Percentiles rank a stretch among this genome's conserved stretches.
Evolutionary conservation across 2,329 filamentous ascomycete genomes (phyloP).

Genomic region (Colletotrichum filicis): DNA sequence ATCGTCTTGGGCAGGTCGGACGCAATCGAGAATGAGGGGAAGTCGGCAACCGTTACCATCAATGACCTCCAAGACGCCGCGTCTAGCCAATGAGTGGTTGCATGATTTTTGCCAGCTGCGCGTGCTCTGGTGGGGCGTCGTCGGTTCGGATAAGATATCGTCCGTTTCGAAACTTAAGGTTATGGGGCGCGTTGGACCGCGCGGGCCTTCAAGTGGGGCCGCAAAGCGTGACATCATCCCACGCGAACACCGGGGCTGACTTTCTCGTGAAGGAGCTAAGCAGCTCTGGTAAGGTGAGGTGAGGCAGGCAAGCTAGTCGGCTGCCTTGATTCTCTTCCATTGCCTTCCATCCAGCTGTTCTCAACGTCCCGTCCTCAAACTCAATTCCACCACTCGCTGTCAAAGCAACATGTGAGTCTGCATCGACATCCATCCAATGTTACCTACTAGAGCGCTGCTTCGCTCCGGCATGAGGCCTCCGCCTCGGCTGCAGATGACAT

Average conservation of each 20-base stretch:
- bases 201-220: constrained; percentile 17
- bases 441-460: constrained; percentile 25
- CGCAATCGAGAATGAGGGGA: constrained; percentile 25
- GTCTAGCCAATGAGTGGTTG: constrained; percentile 31
- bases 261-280: constrained; percentile 7
- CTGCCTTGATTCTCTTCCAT: background rate
- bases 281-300: background rate
- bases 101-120: constrained; percentile 28
- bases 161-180: constrained; percentile 11
- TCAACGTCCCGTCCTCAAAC: background rate
- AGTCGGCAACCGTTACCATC: constrained; percentile 28
- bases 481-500: constrained; percentile 5
- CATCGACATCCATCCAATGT: constrained; percentile 9
- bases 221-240: constrained; percentile 26
- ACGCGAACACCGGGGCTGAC: background rate
- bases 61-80: constrained; percentile 28
- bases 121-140: constrained; percentile 5
- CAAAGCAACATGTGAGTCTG: constrained; percentile 15
- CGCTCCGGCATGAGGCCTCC: constrained; percentile 13
- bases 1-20: background rate
- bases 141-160: constrained; percentile 26
- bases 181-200: background rate
- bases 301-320: background rate
- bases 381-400: background rate
- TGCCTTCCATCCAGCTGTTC: background rate